These are phyloP conservation scores for Apiosordaria backusii DNA, from an alignment of 495 filamentous ascomycete genomes.

Conservation along the genomic window DNA sequence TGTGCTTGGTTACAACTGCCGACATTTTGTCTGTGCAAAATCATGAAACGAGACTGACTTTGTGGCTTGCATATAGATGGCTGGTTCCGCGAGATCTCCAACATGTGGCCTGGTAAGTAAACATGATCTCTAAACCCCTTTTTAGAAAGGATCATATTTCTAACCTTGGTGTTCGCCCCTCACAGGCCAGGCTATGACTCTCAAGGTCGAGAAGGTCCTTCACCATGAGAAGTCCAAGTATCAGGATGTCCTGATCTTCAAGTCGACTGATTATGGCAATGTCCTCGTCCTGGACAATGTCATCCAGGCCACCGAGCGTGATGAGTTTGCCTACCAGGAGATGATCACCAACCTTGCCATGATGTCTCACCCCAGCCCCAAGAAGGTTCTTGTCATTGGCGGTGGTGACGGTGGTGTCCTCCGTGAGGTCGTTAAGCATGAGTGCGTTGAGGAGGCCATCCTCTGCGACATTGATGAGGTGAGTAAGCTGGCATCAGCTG, in stretches of 20 bases:
- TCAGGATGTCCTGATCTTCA: constrained; percentile 97
- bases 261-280: constrained; percentile 93
- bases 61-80: constrained; percentile 63
- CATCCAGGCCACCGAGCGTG: constrained; percentile 96
- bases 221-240: constrained; percentile 99
- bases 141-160: background rate
- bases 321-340: constrained; percentile 99
- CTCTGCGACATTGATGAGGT: constrained; percentile 99
- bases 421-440: constrained; percentile 97
- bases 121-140: background rate
- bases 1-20: constrained; percentile 1
- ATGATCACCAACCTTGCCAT: constrained; percentile 99
- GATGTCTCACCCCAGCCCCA: constrained; percentile 96
- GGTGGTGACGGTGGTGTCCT: constrained; percentile 96
- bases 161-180: background rate
- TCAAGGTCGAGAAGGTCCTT: constrained; percentile 94
- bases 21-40: constrained; percentile 3
- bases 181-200: constrained; percentile 87
- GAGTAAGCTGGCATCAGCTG: constrained; percentile 16
- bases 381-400: constrained; percentile 97
- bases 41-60: constrained; percentile 7
- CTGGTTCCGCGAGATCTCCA: constrained; percentile 97
- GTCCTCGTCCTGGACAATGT: constrained; percentile 99
- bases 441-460: constrained; percentile 83
- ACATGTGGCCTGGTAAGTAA: constrained; percentile 85